Evolutionary conservation across 2,329 filamentous ascomycete species (phyloP), one percentile per base, ranked within the genome.

Genomic region (Pestalotiopsis fici): DNA sequence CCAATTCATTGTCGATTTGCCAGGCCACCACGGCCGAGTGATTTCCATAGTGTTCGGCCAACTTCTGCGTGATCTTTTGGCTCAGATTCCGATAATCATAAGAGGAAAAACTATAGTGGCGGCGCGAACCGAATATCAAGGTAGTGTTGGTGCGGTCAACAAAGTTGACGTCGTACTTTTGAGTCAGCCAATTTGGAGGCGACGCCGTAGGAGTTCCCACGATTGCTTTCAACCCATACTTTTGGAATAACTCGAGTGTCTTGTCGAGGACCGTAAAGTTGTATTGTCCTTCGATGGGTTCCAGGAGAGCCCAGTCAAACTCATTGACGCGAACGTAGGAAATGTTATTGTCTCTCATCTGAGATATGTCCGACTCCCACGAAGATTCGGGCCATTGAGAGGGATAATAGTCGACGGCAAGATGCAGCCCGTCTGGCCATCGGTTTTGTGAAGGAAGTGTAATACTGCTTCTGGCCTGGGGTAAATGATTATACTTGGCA

Each of bases 1-100:
- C 72, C 27, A 73, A 70, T 43, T 73, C 72, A 43, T 73, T 73
- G 65, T 73, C 72, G n/a, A 73, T 65, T 62, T 73, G 72, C 72
- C 71, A 73, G 2, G 59, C 72, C 5, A 67, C 68, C 2, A 73
- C 68, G 21, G 61, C 66, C 2, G 71, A 55, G 39, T 69, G 59
- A 43, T 59, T 65, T 3, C 72, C 72, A 55, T 73, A 73, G 25
- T 70, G 69, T 59, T 72, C 61, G 12, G 72, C 72, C 18, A 73
- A 66, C 31, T 65, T 69, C 31, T 62, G 57, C 2, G 72, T 73
- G 59, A 73, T 73, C n/a, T 67, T 69, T 61, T 69, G 70, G 66
- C 71, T 73, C 61, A 71, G 68, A 35, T 62, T 64, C 35, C 72
- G 72, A 61, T 73, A 73, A 25, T 71, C 69, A 35, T 59, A 71